A percentile compares a stretch with the other conserved stretches of the same genome.
These are phyloP conservation scores for Scutellaria barbata DNA, from an alignment of 257 asterid species.

Conservation along the genomic window DNA sequence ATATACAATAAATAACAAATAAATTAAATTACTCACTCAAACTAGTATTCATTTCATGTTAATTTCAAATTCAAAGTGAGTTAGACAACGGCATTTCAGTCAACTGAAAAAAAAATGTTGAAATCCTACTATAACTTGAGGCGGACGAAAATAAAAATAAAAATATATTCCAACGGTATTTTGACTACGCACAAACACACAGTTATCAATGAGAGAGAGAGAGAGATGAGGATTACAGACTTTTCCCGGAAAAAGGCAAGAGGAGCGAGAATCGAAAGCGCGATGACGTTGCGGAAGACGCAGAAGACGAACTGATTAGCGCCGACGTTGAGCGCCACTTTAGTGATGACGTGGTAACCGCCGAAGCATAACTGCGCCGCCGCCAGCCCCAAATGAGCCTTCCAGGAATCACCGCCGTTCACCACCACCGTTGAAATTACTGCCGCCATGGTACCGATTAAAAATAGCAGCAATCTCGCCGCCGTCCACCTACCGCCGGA, in stretches of 20 bases:
- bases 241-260: conserved; percentile 77
- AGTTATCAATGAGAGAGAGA: neutral
- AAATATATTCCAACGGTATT: no score
- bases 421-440: conserved; percentile 31
- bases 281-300: conserved; percentile 76
- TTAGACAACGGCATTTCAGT: no score
- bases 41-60: no score
- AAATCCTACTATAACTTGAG: no score
- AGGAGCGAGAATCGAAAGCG: conserved; percentile 82
- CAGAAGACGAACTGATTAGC: conserved; percentile 89
- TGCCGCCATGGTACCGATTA: neutral
- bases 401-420: conserved; percentile 53
- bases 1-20: no score
- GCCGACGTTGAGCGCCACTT: conserved; percentile 87
- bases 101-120: no score
- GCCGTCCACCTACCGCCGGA: neutral
- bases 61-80: no score
- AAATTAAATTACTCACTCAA: no score
- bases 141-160: no score
- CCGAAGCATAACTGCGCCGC: conserved; percentile 81
- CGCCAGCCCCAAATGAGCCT: conserved; percentile 84
- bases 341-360: conserved; percentile 90
- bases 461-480: conserved; percentile 43
- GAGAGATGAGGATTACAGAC: conserved; percentile 41
- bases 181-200: no score